Base-by-base conservation (phyloP, 228 moss, liverwort and hornwort species). In the Sphagnum fallax region DNA sequence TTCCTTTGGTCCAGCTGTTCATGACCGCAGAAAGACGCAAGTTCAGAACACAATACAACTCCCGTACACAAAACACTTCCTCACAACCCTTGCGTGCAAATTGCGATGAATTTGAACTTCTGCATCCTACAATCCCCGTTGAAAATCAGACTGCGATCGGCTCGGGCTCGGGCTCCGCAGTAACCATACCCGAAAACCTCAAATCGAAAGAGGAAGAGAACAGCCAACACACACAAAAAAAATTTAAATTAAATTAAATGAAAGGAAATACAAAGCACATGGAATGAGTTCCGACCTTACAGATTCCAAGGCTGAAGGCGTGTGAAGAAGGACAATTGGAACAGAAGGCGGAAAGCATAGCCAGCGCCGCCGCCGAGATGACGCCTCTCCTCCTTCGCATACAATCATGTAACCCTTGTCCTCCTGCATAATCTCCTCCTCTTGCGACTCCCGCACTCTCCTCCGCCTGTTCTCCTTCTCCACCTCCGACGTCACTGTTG, bases 1-100 rank as follows among this genome's bases (percentile, higher is more conserved):
- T 70, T 92, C 88, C 79, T 78, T 92, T 57, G 90, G 77, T 51
- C 90, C 92, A 52, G 90, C 91, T 92, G 85, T 69, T 50, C 32
- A 32, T 32, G 32, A 32, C 49, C 6, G 13, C 47, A 8, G 13
- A 18, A 49, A 16, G 6, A 14, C 3, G 49, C 49, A 18, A 49
- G 14, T 51, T 49, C 6, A 11, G 16, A 62, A 12, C 16, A 62
- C 62, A 16, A 6, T 10, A 16, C 16, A 16, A 6, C 47, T 47
- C 62, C 47, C 8, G 6, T 6, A 16, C 62, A 32, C 14, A 4
- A 61, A 50, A 61, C 72, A 71, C 61, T 52, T 65, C 75, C 68
- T 51, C 71, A 58, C 75, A 67, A 65, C 69, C 68, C 67, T 55
- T 55, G 9, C 12, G 55, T 3, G 55, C 55, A 55, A 55, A 55